These are phyloP conservation scores for Microcos paniculata DNA, from an alignment of 345 rosid genomes.

Conservation along the genomic window DNA sequence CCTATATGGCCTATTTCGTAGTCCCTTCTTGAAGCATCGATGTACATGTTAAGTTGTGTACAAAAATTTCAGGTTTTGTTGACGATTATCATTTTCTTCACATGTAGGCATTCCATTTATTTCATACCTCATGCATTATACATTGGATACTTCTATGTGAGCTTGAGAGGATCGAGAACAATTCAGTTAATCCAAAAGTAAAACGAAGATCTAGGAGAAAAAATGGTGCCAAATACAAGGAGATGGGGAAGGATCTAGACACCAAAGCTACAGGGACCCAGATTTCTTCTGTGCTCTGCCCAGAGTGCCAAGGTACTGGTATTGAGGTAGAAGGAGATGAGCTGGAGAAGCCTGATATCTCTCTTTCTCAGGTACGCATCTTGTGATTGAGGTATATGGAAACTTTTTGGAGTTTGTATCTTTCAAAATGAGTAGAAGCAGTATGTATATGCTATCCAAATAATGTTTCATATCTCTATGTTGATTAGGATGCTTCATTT, in stretches of 20 bases:
- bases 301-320: conserved; percentile 97
- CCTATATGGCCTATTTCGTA: background rate
- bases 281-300: conserved; percentile 72
- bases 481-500: background rate
- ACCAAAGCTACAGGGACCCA: conserved; percentile 28
- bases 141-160: conserved; percentile 93
- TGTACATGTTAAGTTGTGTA: background rate
- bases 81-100: background rate
- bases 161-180: conserved; percentile 52
- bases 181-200: conserved; percentile 37
- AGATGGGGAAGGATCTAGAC: conserved; percentile 33
- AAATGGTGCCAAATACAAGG: conserved; percentile 41
- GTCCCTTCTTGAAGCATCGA: background rate
- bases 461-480: background rate
- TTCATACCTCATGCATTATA: conserved; percentile 83
- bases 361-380: conserved; percentile 76
- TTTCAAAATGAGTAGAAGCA: background rate
- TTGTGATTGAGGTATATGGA: background rate
- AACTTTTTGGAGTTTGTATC: background rate
- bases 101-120: conserved; percentile 80
- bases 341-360: conserved; percentile 57
- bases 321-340: conserved; percentile 48
- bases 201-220: conserved; percentile 57
- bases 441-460: background rate
- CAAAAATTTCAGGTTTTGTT: conserved; percentile 1